phyloP scores from a whole-genome alignment of 2,329 filamentous ascomycete species.

The Aspergillus sp. region DNA sequence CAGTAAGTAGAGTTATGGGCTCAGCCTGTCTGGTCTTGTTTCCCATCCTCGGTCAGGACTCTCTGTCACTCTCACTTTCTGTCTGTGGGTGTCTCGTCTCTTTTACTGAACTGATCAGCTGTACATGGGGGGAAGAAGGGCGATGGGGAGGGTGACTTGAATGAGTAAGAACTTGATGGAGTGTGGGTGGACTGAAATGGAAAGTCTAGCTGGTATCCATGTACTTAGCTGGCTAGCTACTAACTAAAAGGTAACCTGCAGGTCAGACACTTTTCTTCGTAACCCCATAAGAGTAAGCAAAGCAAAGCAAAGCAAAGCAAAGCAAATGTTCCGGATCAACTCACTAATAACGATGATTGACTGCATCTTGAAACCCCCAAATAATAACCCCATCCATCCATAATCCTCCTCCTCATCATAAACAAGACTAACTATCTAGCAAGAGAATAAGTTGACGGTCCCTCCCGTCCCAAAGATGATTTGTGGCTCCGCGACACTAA shows the following conservation, averaged over 20 bases:
- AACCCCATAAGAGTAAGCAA: neutral
- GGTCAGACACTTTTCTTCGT: neutral
- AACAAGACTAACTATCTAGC: neutral
- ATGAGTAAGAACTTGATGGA: no score
- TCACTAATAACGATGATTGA: no score
- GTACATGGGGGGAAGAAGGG: neutral
- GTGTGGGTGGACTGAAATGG: no score
- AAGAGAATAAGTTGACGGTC: neutral
- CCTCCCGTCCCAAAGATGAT: neutral
- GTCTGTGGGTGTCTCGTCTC: neutral
- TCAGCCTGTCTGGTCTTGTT: no score
- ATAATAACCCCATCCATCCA: no score
- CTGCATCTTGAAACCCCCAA: no score
- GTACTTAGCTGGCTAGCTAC: no score
- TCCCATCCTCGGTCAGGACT: neutral
- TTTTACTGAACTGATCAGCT: slow-evolving; percentile 2
- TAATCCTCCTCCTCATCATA: no score
- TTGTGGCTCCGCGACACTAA: neutral
- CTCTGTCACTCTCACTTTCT: neutral
- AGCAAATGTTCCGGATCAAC: neutral
- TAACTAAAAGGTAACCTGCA: neutral
- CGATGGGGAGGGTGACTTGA: no score
- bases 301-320: neutral
- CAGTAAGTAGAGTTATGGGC: neutral
- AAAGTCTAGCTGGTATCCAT: no score